These are phyloP conservation scores for Monosporascus sp. DNA, from an alignment of 2,329 filamentous ascomycete species.

Conservation along the genomic window DNA sequence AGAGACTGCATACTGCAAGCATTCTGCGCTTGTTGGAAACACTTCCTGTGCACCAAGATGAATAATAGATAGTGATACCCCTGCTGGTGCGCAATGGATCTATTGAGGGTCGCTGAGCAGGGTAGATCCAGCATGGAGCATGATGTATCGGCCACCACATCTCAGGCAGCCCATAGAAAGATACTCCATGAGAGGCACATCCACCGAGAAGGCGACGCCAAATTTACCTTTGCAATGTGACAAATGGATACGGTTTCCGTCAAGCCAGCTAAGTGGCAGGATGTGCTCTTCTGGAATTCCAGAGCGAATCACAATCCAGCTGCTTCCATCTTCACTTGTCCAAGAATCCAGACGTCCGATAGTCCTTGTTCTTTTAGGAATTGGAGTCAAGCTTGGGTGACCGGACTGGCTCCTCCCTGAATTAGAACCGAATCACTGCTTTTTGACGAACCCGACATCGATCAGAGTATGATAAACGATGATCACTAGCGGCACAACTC, in stretches of 20 bases:
- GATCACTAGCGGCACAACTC: not conserved
- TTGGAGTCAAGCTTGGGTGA: not conserved
- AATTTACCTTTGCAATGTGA: slow-evolving; percentile 2
- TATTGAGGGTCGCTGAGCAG: not conserved
- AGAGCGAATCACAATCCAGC: not conserved
- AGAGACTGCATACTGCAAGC: too few relatives aligned
- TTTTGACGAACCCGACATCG: not conserved
- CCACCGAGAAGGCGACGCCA: not conserved
- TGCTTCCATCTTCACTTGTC: not conserved
- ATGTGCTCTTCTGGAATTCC: slow-evolving; percentile 2
- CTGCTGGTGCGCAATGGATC: not conserved
- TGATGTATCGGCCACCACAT: slow-evolving; percentile 4
- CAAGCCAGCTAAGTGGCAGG: slow-evolving; percentile 5
- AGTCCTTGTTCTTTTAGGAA: not conserved
- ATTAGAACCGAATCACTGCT: not conserved
- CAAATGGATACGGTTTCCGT: not conserved
- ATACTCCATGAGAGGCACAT: not conserved
- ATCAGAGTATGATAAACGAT: slow-evolving; percentile 1
- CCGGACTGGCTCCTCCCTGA: not conserved
- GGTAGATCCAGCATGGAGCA: not conserved
- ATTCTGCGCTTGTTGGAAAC: not conserved
- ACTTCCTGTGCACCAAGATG: not conserved
- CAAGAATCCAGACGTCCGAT: slow-evolving; percentile 4
- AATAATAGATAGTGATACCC: not conserved
- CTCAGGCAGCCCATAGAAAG: not conserved